These are phyloP conservation scores for Dianthus caryophyllus DNA, from an alignment of 148 eudicot species.

Conservation along the genomic window DNA sequence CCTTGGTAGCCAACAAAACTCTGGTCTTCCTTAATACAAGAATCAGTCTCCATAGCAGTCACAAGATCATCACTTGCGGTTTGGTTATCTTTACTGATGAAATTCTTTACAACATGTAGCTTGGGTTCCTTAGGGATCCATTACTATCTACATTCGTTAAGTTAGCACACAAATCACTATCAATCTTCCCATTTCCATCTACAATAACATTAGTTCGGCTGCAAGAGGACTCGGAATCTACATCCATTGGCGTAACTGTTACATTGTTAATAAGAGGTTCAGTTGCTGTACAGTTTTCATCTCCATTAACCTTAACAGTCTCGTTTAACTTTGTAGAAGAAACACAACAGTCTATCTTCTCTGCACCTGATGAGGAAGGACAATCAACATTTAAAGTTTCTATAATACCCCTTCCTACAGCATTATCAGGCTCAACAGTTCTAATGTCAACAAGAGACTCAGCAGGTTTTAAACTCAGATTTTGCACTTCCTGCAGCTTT, in stretches of 20 bases:
- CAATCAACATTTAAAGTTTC: conserved; percentile 33
- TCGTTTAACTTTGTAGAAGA: conserved; percentile 35
- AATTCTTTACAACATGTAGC: conserved; percentile 25
- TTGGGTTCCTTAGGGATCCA: conserved; percentile 36
- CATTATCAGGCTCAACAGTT: conserved; percentile 28
- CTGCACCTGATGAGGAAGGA: conserved; percentile 31
- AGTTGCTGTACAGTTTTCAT: conserved; percentile 22
- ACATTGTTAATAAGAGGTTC: conserved; percentile 33
- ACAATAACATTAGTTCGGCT: conserved; percentile 34
- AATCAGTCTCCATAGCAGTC: conserved; percentile 28
- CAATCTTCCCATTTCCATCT: conserved; percentile 45
- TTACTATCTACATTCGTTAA: conserved; percentile 37
- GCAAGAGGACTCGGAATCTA: conserved; percentile 65
- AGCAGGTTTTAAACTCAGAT: conserved; percentile 29
- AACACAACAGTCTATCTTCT: conserved; percentile 32
- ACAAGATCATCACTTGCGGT: conserved; percentile 31
- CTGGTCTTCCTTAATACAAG: conserved; percentile 25
- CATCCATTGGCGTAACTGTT: conserved; percentile 32
- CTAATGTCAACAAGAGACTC: conserved; percentile 25
- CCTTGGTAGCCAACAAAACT: conserved; percentile 27
- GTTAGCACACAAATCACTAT: conserved; percentile 31
- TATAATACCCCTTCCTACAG: conserved; percentile 29
- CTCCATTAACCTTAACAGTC: conserved; percentile 29
- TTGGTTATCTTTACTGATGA: conserved; percentile 31
- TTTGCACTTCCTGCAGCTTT: conserved; percentile 29